These are phyloP conservation scores for Moesziomyces sp. DNA, from an alignment of 1,284 basidiomycete species.

Conservation along the genomic window DNA sequence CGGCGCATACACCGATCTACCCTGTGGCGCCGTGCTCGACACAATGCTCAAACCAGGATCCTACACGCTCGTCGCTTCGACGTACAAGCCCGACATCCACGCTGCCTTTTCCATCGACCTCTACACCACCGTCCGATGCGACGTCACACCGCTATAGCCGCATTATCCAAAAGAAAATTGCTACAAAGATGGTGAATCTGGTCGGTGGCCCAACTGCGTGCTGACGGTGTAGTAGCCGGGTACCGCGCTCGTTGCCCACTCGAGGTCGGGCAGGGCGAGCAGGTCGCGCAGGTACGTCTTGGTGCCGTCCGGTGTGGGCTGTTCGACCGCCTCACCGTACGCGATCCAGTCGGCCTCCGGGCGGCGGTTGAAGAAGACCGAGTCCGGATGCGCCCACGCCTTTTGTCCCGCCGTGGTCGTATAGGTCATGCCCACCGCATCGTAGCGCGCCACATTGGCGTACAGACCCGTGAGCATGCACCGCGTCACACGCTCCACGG, in stretches of 20 bases:
- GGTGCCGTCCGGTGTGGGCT: background rate
- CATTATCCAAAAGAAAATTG: background rate
- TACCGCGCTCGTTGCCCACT: slow-evolving; percentile 66
- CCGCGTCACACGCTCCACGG: slow-evolving; percentile 73
- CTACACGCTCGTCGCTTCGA: slow-evolving; percentile 41
- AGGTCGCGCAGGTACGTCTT: slow-evolving; percentile 77
- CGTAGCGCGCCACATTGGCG: slow-evolving; percentile 80
- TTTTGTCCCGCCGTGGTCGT: slow-evolving; percentile 79
- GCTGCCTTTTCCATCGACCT: slow-evolving; percentile 37
- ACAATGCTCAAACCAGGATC: slow-evolving; percentile 12
- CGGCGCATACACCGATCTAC: slow-evolving; percentile 39
- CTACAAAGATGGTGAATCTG: background rate
- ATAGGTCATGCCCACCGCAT: slow-evolving; percentile 73
- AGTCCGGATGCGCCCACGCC: slow-evolving; percentile 86
- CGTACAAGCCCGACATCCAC: slow-evolving; percentile 20
- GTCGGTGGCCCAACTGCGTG: background rate
- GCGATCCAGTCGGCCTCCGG: slow-evolving; percentile 91
- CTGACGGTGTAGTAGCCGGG: slow-evolving; percentile 25
- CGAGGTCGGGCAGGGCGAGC: slow-evolving; percentile 66
- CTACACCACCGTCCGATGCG: slow-evolving; percentile 31
- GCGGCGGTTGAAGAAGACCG: slow-evolving; percentile 91
- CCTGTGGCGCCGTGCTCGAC: slow-evolving; percentile 36
- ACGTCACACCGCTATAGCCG: slow-evolving; percentile 4
- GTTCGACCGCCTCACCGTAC: slow-evolving; percentile 90
- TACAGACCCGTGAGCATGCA: slow-evolving; percentile 94